Conservation (phyloP, 208 protist species). For the Trypanosoma melophagium region DNA sequence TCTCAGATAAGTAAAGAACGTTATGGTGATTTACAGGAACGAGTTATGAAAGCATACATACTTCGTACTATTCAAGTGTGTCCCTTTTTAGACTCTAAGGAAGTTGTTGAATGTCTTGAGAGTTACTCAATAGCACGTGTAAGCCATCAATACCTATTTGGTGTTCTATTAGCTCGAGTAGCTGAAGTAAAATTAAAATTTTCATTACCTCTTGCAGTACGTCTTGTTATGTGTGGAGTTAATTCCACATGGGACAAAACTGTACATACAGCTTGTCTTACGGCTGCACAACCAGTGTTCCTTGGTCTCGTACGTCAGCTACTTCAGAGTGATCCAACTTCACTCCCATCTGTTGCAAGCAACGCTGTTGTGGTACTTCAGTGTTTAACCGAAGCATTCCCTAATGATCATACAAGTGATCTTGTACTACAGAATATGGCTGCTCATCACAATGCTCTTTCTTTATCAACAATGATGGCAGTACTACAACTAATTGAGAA, state of each 20-base stretch:
- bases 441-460: conserved; percentile 41
- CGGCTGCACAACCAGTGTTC: conserved; percentile 72
- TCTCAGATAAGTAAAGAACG: conserved; percentile 29
- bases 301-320: conserved; percentile 59
- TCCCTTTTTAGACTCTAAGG: conserved; percentile 38
- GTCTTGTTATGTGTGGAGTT: conserved; percentile 63
- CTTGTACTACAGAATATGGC: conserved; percentile 68
- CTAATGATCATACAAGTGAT: conserved; percentile 56
- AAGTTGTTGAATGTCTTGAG: conserved; percentile 70
- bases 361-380: conserved; percentile 52
- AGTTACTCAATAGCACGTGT: conserved; percentile 59
- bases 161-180: conserved; percentile 67
- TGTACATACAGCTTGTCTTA: conserved; percentile 67
- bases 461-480: conserved; percentile 46
- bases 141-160: conserved; percentile 71
- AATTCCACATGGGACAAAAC: conserved; percentile 26
- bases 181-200: conserved; percentile 54
- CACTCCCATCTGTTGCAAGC: conserved; percentile 49
- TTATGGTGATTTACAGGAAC: conserved; percentile 26
- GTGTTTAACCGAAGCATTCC: conserved; percentile 74
- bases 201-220: conserved; percentile 62
- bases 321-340: conserved; percentile 64
- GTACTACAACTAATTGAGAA: conserved; percentile 59
- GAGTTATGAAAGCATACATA: conserved; percentile 60
- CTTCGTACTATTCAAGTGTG: conserved; percentile 54